phyloP scores from a whole-genome alignment of 495 filamentous ascomycete genomes.

The Rhizodiscina lignyota region DNA sequence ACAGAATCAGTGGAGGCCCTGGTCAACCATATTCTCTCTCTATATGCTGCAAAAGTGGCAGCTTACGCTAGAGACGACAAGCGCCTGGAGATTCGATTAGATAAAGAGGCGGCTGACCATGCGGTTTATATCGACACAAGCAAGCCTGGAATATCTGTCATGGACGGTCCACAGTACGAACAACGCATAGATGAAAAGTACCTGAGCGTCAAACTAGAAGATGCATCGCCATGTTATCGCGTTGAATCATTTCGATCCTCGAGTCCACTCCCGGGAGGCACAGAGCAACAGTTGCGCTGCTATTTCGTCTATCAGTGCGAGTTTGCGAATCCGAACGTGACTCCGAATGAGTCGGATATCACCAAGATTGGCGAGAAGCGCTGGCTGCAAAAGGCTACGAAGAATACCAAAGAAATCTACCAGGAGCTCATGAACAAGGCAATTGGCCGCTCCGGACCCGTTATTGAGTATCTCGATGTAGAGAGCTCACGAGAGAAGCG shows the following conservation, averaged over 20 bases:
- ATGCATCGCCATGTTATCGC: slow-evolving; percentile 64
- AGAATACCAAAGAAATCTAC: slow-evolving; percentile 89
- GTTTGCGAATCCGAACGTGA: slow-evolving; percentile 59
- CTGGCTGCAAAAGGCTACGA: slow-evolving; percentile 87
- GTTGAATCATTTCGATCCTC: slow-evolving; percentile 91
- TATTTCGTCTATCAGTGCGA: slow-evolving; percentile 97
- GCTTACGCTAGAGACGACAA: slow-evolving; percentile 90
- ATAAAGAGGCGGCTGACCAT: slow-evolving; percentile 89
- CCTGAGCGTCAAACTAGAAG: slow-evolving; percentile 49
- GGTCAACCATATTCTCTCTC: slow-evolving; percentile 71
- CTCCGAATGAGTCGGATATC: slow-evolving; percentile 66
- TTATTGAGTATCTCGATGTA: slow-evolving; percentile 96
- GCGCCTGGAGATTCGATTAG: slow-evolving; percentile 78
- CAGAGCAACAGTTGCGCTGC: slow-evolving; percentile 73
- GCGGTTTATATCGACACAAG: slow-evolving; percentile 98
- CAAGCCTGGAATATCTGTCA: slow-evolving; percentile 59
- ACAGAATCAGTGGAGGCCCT: slow-evolving; percentile 64
- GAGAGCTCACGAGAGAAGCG: slow-evolving; percentile 80
- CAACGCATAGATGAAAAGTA: slow-evolving; percentile 91
- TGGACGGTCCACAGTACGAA: slow-evolving; percentile 75
- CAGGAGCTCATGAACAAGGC: slow-evolving; percentile 80
- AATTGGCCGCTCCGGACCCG: slow-evolving; percentile 68
- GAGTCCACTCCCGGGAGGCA: slow-evolving; percentile 52
- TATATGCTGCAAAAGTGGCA: slow-evolving; percentile 94
- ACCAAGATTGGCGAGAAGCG: slow-evolving; percentile 84